Conservation (phyloP, 2,329 filamentous ascomycete genomes). For the Aspergillus intermedius region DNA sequence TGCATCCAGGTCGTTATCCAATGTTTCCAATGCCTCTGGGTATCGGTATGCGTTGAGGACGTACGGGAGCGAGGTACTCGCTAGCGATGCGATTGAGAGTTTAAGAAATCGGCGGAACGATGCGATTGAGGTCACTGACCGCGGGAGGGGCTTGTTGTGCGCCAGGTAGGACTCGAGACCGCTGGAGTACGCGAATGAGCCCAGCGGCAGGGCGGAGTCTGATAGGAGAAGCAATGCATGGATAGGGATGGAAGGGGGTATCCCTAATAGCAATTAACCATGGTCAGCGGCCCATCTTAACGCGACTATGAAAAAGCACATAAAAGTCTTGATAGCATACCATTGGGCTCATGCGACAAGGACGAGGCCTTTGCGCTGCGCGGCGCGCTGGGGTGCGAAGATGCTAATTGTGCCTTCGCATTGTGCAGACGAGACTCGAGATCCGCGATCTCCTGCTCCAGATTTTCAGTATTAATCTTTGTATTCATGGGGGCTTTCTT, state of each 20-base stretch:
- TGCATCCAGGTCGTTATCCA: slow-evolving; percentile 60
- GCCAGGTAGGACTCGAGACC: slow-evolving; percentile 60
- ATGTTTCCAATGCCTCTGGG: slow-evolving; percentile 43
- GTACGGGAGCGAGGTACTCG: slow-evolving; percentile 55
- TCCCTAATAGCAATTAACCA: neutral
- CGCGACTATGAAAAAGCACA: neutral
- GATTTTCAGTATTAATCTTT: slow-evolving; percentile 11
- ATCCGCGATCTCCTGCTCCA: slow-evolving; percentile 37
- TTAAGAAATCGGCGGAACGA: slow-evolving; percentile 52
- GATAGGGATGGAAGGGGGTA: slow-evolving; percentile 20
- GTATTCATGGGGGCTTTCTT: slow-evolving; percentile 16
- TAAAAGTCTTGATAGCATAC: slow-evolving; percentile 2
- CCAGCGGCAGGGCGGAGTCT: slow-evolving; percentile 58
- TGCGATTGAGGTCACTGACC: slow-evolving; percentile 22
- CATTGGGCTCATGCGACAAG: slow-evolving; percentile 1
- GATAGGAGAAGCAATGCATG: slow-evolving; percentile 56
- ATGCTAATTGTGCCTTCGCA: slow-evolving; percentile 38
- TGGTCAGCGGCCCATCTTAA: neutral
- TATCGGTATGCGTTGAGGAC: slow-evolving; percentile 50
- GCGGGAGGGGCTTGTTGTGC: slow-evolving; percentile 43
- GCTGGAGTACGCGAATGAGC: slow-evolving; percentile 60
- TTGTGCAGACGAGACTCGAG: slow-evolving; percentile 44
- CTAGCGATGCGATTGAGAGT: slow-evolving; percentile 52
- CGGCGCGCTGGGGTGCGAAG: slow-evolving; percentile 6
- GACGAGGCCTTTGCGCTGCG: neutral